Percentiles rank a stretch among this genome's conserved stretches.
Evolutionary conservation across 1,284 basidiomycete genomes (phyloP).

Genomic region (Moesziomyces globuligerus): DNA sequence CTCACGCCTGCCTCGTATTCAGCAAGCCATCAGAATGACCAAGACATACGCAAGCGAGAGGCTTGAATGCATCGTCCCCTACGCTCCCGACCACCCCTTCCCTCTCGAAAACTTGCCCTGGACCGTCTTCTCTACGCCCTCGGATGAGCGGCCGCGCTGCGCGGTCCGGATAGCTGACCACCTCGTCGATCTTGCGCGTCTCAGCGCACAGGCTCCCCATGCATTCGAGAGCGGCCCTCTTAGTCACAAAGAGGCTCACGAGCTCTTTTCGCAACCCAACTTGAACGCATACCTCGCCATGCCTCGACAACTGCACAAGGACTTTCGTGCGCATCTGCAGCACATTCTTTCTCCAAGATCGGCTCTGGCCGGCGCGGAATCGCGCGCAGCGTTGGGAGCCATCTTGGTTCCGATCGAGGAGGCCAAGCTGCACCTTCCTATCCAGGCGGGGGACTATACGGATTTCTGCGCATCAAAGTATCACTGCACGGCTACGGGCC

Average conservation of each 20-base stretch:
- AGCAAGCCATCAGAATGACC: not conserved
- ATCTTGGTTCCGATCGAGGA: conserved; percentile 8
- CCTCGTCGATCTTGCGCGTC: conserved; percentile 26
- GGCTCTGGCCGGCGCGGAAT: not conserved
- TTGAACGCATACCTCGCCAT: conserved; percentile 31
- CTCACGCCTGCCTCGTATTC: no score
- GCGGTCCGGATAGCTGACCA: conserved; percentile 35
- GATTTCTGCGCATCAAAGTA: conserved; percentile 44
- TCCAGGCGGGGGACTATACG: conserved; percentile 41
- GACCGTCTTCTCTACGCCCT: conserved; percentile 25
- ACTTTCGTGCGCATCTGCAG: conserved; percentile 23
- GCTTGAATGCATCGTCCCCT: conserved; percentile 10
- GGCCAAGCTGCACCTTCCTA: conserved; percentile 24
- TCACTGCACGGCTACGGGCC: conserved; percentile 32
- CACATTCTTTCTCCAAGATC: conserved; percentile 2
- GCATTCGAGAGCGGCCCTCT: not conserved
- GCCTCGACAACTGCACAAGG: not conserved
- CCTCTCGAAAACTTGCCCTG: conserved; percentile 47
- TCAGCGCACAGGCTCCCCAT: conserved; percentile 5
- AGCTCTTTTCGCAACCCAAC: conserved; percentile 11
- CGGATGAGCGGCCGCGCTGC: not conserved
- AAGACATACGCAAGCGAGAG: conserved; percentile 5
- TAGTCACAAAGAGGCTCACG: not conserved
- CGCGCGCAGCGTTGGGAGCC: not conserved
- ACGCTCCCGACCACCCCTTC: conserved; percentile 28